A percentile compares a stretch with the other conserved stretches of the same genome.
Evolutionary conservation across 305 asterid species (phyloP).

Genomic region (Fraxinus sp.): DNA sequence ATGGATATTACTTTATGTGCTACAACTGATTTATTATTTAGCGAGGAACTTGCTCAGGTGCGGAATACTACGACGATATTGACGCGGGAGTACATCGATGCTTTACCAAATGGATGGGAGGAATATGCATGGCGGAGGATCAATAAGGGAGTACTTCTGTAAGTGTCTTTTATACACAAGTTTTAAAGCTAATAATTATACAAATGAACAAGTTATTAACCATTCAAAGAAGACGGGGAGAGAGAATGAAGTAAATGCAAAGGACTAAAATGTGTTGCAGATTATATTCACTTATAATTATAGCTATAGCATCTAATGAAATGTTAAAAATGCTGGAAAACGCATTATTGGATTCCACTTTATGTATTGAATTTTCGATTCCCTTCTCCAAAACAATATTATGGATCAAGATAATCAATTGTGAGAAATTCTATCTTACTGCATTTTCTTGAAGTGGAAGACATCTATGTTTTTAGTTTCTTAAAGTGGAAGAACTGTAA

Average conservation of each 20-base stretch:
- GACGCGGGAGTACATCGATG: slow-evolving; percentile 86
- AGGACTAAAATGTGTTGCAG: background rate
- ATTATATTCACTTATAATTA: background rate
- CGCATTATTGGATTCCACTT: background rate
- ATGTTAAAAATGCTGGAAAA: background rate
- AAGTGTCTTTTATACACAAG: slow-evolving; percentile 33
- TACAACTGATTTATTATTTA: slow-evolving; percentile 60
- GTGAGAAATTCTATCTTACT: background rate
- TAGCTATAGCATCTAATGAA: background rate
- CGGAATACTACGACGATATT: slow-evolving; percentile 89
- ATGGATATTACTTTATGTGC: slow-evolving; percentile 33
- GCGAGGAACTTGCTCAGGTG: slow-evolving; percentile 86
- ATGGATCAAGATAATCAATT: background rate
- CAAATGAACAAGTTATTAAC: background rate
- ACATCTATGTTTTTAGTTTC: background rate
- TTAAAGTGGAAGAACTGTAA: background rate
- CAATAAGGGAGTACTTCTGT: slow-evolving; percentile 83
- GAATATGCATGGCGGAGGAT: slow-evolving; percentile 97
- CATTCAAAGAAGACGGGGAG: background rate
- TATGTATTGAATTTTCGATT: background rate
- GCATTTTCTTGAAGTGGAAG: background rate
- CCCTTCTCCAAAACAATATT: background rate
- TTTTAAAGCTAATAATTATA: background rate
- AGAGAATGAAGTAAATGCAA: background rate
- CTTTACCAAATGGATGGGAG: slow-evolving; percentile 97